Base-by-base conservation (phyloP, 106 monocot genomes). In the Acorus gramineus region DNA sequence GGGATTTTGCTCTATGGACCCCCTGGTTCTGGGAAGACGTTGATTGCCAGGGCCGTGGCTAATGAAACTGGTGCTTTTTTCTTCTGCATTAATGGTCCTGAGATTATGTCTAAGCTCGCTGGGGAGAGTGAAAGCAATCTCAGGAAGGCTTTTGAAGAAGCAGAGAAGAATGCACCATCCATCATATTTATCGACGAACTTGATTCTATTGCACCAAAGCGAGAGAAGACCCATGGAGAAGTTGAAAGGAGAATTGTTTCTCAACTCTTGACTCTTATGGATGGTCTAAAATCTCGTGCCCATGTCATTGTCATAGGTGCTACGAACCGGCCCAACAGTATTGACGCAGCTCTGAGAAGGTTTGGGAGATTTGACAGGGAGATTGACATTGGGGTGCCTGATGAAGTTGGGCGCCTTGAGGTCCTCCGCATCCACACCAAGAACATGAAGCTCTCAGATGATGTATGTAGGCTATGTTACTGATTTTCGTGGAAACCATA, bases 231-330 rank as follows among this genome's bases (percentile, higher is more conserved):
- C 5, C 69, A 92, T 64, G 91, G 91, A 47, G 91, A 92, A 74
- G 93, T 93, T 52, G 91, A 92, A 69, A 80, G 91, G 60, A 75
- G 91, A 47, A 92, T 92, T 69, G 91, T 92, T 55, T 92, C 91
- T 14, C 91, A 92, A 53, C 86, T 92, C 11, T 66, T 92, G 67
- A 92, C 91, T 2, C 59, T 92, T 7, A 92, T 92, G 91, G 91
- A 92, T 57, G 91, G 91, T 6, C 52, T 92, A 8, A 92, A 92
- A 74, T 78, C 91, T 4, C 78, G 91, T 55, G 75, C 91, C 4
- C 91, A 92, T 84, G 91, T 92, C 47, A 92, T 92, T 76, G 91
- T 92, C 12, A 92, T 92, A 3, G 91, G 86, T 4, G 91, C 91
- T 64, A 92, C 91, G 46, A 92, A 92, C 55, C 56, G 91, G n/a